Evolutionary conservation across 495 filamentous ascomycete species (phyloP).

Genomic region (Lasiosphaeria ovina): DNA sequence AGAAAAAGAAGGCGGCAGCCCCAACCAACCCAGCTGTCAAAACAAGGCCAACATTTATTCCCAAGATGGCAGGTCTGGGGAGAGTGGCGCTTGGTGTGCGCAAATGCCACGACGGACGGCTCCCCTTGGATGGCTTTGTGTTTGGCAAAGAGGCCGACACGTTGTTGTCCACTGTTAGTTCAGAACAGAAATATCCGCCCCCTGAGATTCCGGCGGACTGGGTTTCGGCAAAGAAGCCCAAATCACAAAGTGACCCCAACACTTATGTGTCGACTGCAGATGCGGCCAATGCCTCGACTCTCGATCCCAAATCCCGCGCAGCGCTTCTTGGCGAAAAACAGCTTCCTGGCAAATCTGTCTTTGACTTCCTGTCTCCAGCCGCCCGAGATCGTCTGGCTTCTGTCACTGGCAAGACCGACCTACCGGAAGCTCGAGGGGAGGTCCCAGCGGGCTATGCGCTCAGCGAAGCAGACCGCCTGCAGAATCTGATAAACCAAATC

Average conservation of each 20-base stretch:
- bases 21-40: constrained; percentile 61
- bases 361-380: constrained; percentile 84
- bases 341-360: constrained; percentile 89
- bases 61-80: constrained; percentile 64
- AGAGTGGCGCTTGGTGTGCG: constrained; percentile 58
- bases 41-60: constrained; percentile 72
- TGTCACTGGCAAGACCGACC: constrained; percentile 69
- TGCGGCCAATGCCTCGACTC: constrained; percentile 68
- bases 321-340: constrained; percentile 77
- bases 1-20: constrained; percentile 64
- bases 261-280: constrained; percentile 69
- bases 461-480: constrained; percentile 56
- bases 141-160: constrained; percentile 58
- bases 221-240: constrained; percentile 62
- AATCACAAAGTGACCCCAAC: constrained; percentile 31
- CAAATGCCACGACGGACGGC: constrained; percentile 84
- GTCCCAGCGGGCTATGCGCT: constrained; percentile 62
- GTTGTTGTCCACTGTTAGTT: constrained; percentile 50
- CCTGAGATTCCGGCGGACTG: constrained; percentile 75
- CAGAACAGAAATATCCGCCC: constrained; percentile 66
- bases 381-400: constrained; percentile 74
- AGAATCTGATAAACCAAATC: constrained; percentile 58
- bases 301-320: constrained; percentile 78
- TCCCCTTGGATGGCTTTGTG: constrained; percentile 83
- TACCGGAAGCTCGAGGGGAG: constrained; percentile 77